phyloP scores from a whole-genome alignment of 2,329 filamentous ascomycete genomes.

The Cordyceps cicadae region DNA sequence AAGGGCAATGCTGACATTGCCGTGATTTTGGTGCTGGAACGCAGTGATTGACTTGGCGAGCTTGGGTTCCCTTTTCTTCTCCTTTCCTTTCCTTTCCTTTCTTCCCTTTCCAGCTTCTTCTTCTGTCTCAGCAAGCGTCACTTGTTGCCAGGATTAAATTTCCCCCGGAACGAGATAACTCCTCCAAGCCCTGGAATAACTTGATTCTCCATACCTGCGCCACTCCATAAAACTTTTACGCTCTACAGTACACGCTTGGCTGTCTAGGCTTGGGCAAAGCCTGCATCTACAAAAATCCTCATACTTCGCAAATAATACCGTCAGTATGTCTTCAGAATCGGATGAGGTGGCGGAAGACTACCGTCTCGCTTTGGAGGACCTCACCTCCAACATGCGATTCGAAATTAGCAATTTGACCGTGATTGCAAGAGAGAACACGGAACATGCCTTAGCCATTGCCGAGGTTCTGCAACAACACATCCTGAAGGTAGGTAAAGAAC shows the following conservation, averaged over 20 bases:
- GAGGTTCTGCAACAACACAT: conserved; percentile 88
- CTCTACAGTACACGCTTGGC: not conserved
- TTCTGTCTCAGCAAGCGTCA: not conserved
- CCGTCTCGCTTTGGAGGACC: conserved; percentile 82
- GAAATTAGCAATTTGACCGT: conserved; percentile 97
- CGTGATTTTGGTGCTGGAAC: conserved; percentile 6
- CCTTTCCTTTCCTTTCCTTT: not conserved
- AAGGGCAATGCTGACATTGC: conserved; percentile 8
- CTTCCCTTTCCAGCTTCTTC: not conserved
- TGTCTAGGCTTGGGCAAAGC: not conserved
- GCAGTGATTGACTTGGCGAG: conserved; percentile 7
- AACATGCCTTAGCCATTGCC: conserved; percentile 89
- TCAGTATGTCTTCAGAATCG: conserved; percentile 44
- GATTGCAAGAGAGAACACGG: conserved; percentile 95
- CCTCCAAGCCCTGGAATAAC: not conserved
- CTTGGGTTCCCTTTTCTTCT: conserved; percentile 2
- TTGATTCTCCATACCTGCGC: not conserved
- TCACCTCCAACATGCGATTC: conserved; percentile 82
- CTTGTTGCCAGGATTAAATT: not conserved
- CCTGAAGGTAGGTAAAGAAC: conserved; percentile 67
- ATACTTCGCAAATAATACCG: not conserved
- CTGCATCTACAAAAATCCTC: not conserved
- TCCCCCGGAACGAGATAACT: not conserved
- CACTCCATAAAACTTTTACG: not conserved
- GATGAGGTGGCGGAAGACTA: conserved; percentile 94